Base-by-base conservation (phyloP, 208 protist genomes). In the Leptomonas seymouri region DNA sequence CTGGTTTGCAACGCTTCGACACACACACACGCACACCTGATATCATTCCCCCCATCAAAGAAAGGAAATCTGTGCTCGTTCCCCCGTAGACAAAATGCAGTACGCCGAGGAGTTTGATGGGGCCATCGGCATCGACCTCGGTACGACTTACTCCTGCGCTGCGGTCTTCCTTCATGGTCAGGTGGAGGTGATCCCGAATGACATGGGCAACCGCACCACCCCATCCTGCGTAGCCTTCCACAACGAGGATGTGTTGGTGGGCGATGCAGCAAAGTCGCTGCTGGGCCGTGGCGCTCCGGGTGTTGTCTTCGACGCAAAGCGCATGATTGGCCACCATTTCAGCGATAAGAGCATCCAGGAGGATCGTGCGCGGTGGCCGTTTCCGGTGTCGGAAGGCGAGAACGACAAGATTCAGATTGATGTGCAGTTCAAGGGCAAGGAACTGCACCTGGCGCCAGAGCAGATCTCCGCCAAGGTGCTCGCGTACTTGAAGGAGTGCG, bases 151-250 rank as follows among this genome's bases (percentile, higher is more conserved):
- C 84, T 98, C 87, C 28, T 99, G 97, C 84, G 96, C 97, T 39
- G 97, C 95, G 44, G 97, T 99, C 20, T 98, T 85, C 50, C 74
- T 84, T 28, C 59, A 79, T 50, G 77, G 79, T 51, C 75, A 80
- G 56, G 83, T 79, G 14, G 78, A 99, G 86, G 99, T 99, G 71
- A 99, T 99, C 55, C 87, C 98, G n/a, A 99, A 99, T 78, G 98
- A 99, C 64, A 96, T 98, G 86, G 99, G 99, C 78, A 99, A 99
- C 85, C 93, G 99, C 63, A 99, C 98, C 31, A 99, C 99, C 16
- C 98, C 99, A 21, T 99, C 98, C 8, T 98, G 92, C 54, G 98
- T 99, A 27, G 98, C 99, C 18, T 99, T 99, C 86, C 98, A 96
- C 59, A 96, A 98, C 58, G 67, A 67, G 23, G 98, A 99, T 59